These are phyloP conservation scores for Sextonia rubra DNA, from an alignment of 164 flowering plant species.

Conservation along the genomic window DNA sequence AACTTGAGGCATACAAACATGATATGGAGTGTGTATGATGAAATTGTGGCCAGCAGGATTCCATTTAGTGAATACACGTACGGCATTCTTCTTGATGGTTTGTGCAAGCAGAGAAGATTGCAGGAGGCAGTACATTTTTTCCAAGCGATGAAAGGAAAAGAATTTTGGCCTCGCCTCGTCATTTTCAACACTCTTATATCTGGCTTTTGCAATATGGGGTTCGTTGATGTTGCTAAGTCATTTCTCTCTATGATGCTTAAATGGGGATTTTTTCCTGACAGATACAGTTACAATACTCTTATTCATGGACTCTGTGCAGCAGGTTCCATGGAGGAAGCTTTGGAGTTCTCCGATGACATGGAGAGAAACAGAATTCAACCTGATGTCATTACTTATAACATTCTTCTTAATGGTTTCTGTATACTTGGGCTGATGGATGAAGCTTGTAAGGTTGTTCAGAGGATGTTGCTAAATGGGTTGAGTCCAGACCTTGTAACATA, in stretches of 20 bases:
- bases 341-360: conserved; percentile 51
- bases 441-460: conserved; percentile 34
- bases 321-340: conserved; percentile 67
- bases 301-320: conserved; percentile 63
- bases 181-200: conserved; percentile 62
- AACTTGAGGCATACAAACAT: conserved; percentile 47
- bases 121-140: conserved; percentile 49
- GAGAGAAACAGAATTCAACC: conserved; percentile 51
- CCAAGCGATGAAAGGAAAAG: conserved; percentile 26
- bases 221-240: conserved; percentile 50
- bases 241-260: conserved; percentile 62
- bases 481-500: conserved; percentile 43
- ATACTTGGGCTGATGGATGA: conserved; percentile 40
- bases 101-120: conserved; percentile 53
- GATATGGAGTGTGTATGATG: conserved; percentile 43
- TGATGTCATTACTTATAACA: conserved; percentile 61
- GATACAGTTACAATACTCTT: conserved; percentile 67
- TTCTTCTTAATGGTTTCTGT: conserved; percentile 55
- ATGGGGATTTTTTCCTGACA: conserved; percentile 55
- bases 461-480: conserved; percentile 39
- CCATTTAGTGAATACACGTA: conserved; percentile 36
- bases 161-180: conserved; percentile 36
- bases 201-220: conserved; percentile 53
- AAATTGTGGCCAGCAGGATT: conserved; percentile 31
- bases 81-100: conserved; percentile 53